Base-by-base conservation (phyloP, 257 asterid species). In the Linaria vulgaris region DNA sequence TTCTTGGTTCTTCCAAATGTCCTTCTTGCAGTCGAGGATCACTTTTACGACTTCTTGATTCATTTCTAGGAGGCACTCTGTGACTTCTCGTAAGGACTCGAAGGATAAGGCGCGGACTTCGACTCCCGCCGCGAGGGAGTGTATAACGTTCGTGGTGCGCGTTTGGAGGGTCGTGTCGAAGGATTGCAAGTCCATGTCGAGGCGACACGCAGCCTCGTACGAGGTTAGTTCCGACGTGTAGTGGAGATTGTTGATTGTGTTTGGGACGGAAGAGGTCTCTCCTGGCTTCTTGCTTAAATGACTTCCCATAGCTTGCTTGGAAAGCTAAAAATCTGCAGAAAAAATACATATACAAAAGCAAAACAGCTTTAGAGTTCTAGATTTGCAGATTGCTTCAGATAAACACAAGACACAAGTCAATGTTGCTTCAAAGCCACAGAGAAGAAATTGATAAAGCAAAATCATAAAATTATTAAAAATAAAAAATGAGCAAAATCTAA, bases 11-110 rank as follows among this genome's bases (percentile, higher is more conserved):
- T 79, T 87, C 96, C 97, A 89, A n/a, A 87, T 86, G 72, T 91
- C 98, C 75, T 88, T 80, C 80, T 91, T 88, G 80, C 96, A 91
- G 38, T 91, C 95, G 17, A 91, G 46, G 43, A 91, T 91, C 51
- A 91, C 98, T 72, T 88, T 88, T 45, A 89, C 99, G 24, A 89
- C 97, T 60, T 89, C 90, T 61, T 89, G 95, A 46, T 89, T 85
- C 95, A 82, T 91, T 27, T 34, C 16, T 16, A 16, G 46, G 12
- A 34, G 49, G 11, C 34, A 12, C 34, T 74, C 95, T 0, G 97
- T 89, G 41, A 89, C 89, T 69, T 85, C 95, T 67, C 74, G 81
- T 11, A 92, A 56, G 27, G 99, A 92, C 55, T 87, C 99, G 14
- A 92, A 82, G 24, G 99, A 92, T 21, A 92, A 55, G 15, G 99